Evolutionary conservation across 2,329 filamentous ascomycete species (phyloP).

Genomic region (Ophiostoma sp.): DNA sequence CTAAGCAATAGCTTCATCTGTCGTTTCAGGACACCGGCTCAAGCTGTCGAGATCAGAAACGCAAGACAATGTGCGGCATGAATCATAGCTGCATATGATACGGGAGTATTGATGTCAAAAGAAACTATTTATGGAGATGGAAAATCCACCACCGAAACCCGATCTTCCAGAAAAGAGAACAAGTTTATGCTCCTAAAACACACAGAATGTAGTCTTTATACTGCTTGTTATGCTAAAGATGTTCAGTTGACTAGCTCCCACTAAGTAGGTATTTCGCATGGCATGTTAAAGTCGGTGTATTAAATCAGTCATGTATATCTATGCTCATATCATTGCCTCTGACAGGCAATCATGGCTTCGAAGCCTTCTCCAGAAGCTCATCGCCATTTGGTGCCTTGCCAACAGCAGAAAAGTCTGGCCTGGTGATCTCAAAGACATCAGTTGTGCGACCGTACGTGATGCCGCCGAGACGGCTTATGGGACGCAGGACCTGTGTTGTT

Average conservation of each 20-base stretch:
- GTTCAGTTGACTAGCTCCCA: background rate
- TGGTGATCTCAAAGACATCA: conserved; percentile 65
- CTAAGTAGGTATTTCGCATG: background rate
- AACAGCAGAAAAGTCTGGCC: conserved; percentile 49
- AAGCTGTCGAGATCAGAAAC: background rate
- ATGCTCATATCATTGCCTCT: background rate
- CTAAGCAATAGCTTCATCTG: background rate
- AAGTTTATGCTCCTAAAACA: too few species aligned
- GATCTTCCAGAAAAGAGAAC: too few species aligned
- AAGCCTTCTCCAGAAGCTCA: conserved; percentile 25
- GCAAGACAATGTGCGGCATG: background rate
- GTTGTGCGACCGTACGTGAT: conserved; percentile 73
- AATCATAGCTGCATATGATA: background rate
- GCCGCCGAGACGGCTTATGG: conserved; percentile 74
- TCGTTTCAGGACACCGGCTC: background rate
- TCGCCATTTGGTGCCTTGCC: conserved; percentile 39
- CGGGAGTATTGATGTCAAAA: background rate
- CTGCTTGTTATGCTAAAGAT: background rate
- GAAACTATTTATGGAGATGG: background rate
- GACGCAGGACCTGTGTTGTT: conserved; percentile 56
- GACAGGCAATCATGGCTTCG: background rate
- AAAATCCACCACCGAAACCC: too few species aligned
- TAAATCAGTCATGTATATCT: background rate
- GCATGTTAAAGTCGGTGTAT: background rate
- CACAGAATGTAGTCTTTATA: too few species aligned